phyloP scores from a whole-genome alignment of 176 grass and related monocot genomes.

The Juncus effusus region DNA sequence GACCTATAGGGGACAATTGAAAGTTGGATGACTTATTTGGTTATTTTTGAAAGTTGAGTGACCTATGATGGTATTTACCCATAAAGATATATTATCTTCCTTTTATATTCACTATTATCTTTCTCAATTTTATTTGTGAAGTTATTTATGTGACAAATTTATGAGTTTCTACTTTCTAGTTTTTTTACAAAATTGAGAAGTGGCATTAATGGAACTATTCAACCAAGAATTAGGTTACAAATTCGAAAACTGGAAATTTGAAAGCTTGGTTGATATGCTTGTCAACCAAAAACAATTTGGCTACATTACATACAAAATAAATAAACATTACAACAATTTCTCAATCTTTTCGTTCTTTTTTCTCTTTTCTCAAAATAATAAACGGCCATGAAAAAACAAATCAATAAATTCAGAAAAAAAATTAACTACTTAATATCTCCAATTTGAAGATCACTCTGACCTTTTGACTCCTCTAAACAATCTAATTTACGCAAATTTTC shows the following conservation, averaged over 20 bases:
- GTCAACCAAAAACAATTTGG: constrained; percentile 14
- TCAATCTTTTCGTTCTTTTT: constrained; percentile 13
- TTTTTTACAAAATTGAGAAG: not conserved
- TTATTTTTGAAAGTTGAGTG: no score
- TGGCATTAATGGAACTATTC: not conserved
- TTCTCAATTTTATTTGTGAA: no score
- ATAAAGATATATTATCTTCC: no score
- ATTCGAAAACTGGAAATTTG: not conserved
- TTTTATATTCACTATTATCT: no score
- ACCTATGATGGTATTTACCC: no score
- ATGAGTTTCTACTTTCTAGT: no score
- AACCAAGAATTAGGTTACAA: not conserved
- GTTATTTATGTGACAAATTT: no score
- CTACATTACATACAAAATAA: constrained; percentile 28
- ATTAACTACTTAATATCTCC: constrained; percentile 25
- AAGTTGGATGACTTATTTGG: no score
- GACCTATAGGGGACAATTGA: no score
- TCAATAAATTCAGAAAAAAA: not conserved
- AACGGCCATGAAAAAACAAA: constrained; percentile 5
- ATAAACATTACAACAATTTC: constrained; percentile 11
- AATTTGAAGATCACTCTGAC: constrained; percentile 2
- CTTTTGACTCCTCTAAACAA: not conserved
- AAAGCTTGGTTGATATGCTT: not conserved
- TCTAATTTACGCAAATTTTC: constrained; percentile 2
- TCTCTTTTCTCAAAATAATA: constrained; percentile 10